phyloP scores from a whole-genome alignment of 331 rosid species.

The Pyracantha coccinea region DNA sequence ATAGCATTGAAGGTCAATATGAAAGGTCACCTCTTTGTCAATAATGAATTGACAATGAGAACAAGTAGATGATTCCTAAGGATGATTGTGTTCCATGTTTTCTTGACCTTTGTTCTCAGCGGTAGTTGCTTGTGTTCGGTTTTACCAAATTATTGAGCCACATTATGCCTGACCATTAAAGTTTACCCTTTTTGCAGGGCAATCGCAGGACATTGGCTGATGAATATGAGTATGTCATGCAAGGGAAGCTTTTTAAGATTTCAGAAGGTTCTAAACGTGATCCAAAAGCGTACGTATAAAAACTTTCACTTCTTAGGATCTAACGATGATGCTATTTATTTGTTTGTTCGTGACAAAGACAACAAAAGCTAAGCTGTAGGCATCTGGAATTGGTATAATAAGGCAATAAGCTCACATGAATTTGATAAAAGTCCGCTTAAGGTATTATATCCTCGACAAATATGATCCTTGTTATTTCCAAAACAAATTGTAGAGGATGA shows the following conservation, averaged over 20 bases:
- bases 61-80: neutral
- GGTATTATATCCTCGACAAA: neutral
- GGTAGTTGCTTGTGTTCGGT: neutral
- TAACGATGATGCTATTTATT: neutral
- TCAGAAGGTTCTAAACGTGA: slow-evolving; percentile 72
- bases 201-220: slow-evolving; percentile 74
- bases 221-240: slow-evolving; percentile 87
- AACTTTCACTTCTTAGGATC: neutral
- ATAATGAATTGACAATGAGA: neutral
- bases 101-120: neutral
- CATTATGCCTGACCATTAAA: neutral
- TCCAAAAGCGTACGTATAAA: slow-evolving; percentile 47
- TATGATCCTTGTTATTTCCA: neutral
- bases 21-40: neutral
- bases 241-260: slow-evolving; percentile 77
- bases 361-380: neutral
- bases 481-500: neutral
- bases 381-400: neutral
- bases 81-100: neutral
- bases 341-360: neutral
- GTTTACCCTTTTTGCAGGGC: slow-evolving; percentile 29
- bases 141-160: neutral
- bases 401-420: neutral
- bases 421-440: neutral
- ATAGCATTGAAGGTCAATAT: neutral